Evolutionary conservation across 768 basidiomycete genomes (phyloP), one percentile per base, ranked within the genome.

Genomic region (Lactarius quietus): DNA sequence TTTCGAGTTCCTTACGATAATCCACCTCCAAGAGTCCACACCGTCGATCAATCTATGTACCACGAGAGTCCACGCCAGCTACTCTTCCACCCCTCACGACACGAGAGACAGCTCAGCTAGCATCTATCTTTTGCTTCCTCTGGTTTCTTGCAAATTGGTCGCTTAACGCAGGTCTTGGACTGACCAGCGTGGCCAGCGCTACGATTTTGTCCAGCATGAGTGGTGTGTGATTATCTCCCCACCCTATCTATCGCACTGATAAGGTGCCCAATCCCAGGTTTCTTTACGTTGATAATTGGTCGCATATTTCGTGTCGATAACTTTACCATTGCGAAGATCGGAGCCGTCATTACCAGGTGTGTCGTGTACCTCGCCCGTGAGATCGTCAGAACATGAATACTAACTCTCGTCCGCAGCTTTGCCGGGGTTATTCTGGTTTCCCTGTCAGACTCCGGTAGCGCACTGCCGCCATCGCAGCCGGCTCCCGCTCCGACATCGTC

Each of bases 121-220:
- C 96, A 5, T 78, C 85, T 6, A 76, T 82, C 58, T 98, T 98
- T 76, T 93, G 90, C 74, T 81, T 92, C 64, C 78, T 96, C 39
- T 99, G 95, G 93, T 97, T 99, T 72, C 79, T 87, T 41, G 96
- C 96, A 15, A 98, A 98, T 72, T 98, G 95, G 93, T 75, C 86
- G 14, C 78, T 96, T 35, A 97, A 95, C 73, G 88, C 87, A 1
- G 81, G 90, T 23, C 80, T 98, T 53, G 87, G 84, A 35, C 90
- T 88, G 73, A 98, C 96, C 1, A 93, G 88, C 71, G 95, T 98
- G n/a, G 92, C 93, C 2, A 96, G 93, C 74, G 86, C 92, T 23
- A 97, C 95, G 5, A 88, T 98, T 41, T 76, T 97, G 59, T 89
- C 92, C 2, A 87, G 89, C 72, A 95, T 87, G 81, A 95, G 93